Percentiles rank a stretch among this genome's conserved stretches.
Evolutionary conservation across 2,329 filamentous ascomycete species (phyloP).

Genomic region (Talaromyces sp.): DNA sequence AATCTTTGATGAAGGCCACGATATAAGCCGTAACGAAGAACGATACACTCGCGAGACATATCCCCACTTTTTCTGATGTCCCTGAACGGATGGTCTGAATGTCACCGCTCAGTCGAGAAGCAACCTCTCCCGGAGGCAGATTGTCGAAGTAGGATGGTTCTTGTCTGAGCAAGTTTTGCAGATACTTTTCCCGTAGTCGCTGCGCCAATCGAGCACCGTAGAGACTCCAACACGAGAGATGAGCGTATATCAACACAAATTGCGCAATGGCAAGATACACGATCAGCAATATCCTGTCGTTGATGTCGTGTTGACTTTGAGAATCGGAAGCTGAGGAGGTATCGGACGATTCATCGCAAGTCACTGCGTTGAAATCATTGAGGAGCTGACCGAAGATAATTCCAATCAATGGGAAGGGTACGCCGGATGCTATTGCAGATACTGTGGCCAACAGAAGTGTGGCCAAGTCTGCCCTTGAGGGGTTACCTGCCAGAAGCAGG

Average conservation of each 20-base stretch:
- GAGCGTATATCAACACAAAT: conserved; percentile 60
- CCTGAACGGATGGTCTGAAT: conserved; percentile 63
- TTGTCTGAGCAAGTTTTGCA: conserved; percentile 55
- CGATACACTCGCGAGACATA: conserved; percentile 56
- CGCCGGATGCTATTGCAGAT: conserved; percentile 31
- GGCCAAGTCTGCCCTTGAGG: conserved; percentile 28
- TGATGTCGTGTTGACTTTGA: conserved; percentile 6
- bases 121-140: conserved; percentile 58
- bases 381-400: conserved; percentile 39
- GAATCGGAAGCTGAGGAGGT: neutral
- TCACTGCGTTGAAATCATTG: conserved; percentile 33
- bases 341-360: conserved; percentile 17
- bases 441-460: conserved; percentile 26
- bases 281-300: conserved; percentile 54
- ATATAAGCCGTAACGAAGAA: conserved; percentile 65
- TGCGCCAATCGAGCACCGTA: conserved; percentile 60
- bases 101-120: conserved; percentile 59
- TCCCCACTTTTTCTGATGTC: conserved; percentile 66
- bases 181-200: conserved; percentile 57
- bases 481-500: conserved; percentile 35
- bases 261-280: conserved; percentile 61
- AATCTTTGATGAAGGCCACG: conserved; percentile 62
- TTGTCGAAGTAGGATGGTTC: conserved; percentile 61
- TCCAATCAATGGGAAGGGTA: conserved; percentile 36
- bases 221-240: conserved; percentile 60